Conservation (phyloP, 2,329 filamentous ascomycete genomes). For the Cladosporium halotolerans region DNA sequence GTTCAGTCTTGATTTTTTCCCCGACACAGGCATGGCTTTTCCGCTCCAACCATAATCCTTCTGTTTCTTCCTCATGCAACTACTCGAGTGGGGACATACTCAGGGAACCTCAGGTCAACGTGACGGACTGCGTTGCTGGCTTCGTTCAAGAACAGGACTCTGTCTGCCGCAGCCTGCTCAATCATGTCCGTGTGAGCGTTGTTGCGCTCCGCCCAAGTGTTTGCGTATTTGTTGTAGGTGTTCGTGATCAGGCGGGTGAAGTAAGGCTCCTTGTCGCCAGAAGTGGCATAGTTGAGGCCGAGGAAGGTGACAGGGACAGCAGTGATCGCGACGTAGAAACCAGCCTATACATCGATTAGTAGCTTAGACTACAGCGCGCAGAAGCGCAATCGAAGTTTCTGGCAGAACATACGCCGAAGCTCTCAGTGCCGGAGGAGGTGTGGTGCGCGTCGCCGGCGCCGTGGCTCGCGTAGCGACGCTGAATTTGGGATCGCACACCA, state of each 20-base stretch:
- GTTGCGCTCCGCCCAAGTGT: slow-evolving; percentile 51
- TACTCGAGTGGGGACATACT: slow-evolving; percentile 46
- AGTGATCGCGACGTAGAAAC: slow-evolving; percentile 44
- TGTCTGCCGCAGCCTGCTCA: slow-evolving; percentile 58
- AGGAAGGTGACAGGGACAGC: slow-evolving; percentile 38
- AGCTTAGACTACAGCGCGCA: background rate
- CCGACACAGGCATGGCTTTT: background rate
- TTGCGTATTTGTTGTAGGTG: slow-evolving; percentile 49
- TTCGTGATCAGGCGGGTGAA: slow-evolving; percentile 51
- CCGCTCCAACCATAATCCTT: background rate
- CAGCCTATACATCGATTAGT: slow-evolving; percentile 29
- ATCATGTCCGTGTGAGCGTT: slow-evolving; percentile 54
- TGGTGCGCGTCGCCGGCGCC: slow-evolving; percentile 30
- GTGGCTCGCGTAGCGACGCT: slow-evolving; percentile 37
- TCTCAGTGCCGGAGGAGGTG: slow-evolving; percentile 34
- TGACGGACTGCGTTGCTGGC: slow-evolving; percentile 39
- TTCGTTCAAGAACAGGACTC: slow-evolving; percentile 51
- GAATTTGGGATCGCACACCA: slow-evolving; percentile 27
- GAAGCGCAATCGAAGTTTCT: slow-evolving; percentile 8
- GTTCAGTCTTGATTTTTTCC: background rate
- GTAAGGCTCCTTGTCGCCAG: slow-evolving; percentile 35
- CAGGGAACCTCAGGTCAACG: slow-evolving; percentile 54
- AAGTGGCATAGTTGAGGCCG: slow-evolving; percentile 38
- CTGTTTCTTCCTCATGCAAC: background rate
- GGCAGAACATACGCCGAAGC: slow-evolving; percentile 44